Percentiles rank a stretch among this genome's conserved stretches.
These are phyloP conservation scores for Hymenoscyphus infarciens DNA, from an alignment of 2,329 filamentous ascomycete species.

Conservation along the genomic window DNA sequence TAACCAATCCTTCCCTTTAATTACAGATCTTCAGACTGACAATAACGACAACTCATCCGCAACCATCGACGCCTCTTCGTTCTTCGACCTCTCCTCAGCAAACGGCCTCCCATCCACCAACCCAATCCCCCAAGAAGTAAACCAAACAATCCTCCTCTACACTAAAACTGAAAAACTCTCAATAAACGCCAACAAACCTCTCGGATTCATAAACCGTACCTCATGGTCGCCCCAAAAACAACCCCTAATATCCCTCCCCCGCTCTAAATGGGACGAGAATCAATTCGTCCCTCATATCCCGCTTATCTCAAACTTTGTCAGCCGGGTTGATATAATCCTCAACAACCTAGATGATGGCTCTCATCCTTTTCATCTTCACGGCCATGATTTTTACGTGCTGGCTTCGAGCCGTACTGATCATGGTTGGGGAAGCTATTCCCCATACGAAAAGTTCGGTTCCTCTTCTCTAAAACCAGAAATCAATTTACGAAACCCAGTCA, in stretches of 20 bases:
- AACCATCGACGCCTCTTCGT: neutral
- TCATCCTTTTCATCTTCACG: constrained; percentile 54
- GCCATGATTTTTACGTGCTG: constrained; percentile 48
- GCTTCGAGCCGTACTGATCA: constrained; percentile 20
- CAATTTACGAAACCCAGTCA: constrained; percentile 43
- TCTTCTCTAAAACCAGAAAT: neutral
- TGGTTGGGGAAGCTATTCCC: constrained; percentile 22
- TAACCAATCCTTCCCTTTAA: constrained; percentile 38
- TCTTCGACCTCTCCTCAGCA: constrained; percentile 27
- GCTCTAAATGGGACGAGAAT: constrained; percentile 39
- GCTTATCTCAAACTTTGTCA: constrained; percentile 13
- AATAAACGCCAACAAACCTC: constrained; percentile 41
- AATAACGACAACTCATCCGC: neutral
- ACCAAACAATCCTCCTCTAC: constrained; percentile 45
- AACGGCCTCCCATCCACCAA: neutral
- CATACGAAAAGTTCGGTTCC: constrained; percentile 11
- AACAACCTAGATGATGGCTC: constrained; percentile 46
- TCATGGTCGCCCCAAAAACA: constrained; percentile 40
- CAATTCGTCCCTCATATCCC: constrained; percentile 40
- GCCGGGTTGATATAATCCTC: constrained; percentile 47
- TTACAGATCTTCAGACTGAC: neutral
- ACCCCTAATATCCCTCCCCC: constrained; percentile 36
- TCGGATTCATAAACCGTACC: constrained; percentile 47
- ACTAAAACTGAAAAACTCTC: constrained; percentile 44
- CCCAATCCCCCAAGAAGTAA: constrained; percentile 18